Evolutionary conservation across 306 rosid genomes (phyloP), one percentile per base, ranked within the genome.

Genomic region (Prunus persica): DNA sequence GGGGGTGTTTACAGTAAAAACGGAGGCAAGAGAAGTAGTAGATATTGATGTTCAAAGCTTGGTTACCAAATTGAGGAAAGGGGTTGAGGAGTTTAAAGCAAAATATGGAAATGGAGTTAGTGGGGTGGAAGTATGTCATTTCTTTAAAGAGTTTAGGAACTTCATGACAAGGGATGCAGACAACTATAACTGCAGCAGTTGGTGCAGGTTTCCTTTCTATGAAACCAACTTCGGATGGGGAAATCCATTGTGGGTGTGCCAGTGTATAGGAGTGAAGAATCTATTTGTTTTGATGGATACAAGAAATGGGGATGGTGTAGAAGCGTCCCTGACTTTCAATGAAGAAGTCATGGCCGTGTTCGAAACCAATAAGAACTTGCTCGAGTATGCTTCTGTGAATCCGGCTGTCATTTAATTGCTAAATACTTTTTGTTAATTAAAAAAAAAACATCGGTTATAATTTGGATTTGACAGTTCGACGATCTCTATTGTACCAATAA

Each of bases 91-190:
- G 8, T 51, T 27, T 11, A 30, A 24, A 16, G 69, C 11, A 2
- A 32, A 34, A 3, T 32, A 34, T 65, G 10, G 47, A 6, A 8
- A 34, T 34, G 69, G 69, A 8, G 32, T 65, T 3, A 16, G 7
- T 3, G 49, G 47, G 46, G 7, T 32, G 3, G 47, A 65, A 2
- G 20, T 9, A 19, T 63, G 45, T 6, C 20, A 63, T 16, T 3
- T 18, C 2, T 32, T 8, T 13, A 34, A 34, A 8, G 13, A 32
- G 25, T 32, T 18, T 0, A 24, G 69, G 1, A 80, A 82, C 69
- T 45, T 86, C 43, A 27, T 86, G 8, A 84, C 82, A 86, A 78
- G 76, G 75, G 77, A 69, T 67, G 69, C 15, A 46, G 72, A 67
- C 13, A 41, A 24, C 22, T 67, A 67, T 24, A 12, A 34, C 13